Percentiles rank a stretch among this genome's conserved stretches.
Evolutionary conservation across 225 moss, liverwort and hornwort species (phyloP).

Genomic region (Thuidium tamariscinum): DNA sequence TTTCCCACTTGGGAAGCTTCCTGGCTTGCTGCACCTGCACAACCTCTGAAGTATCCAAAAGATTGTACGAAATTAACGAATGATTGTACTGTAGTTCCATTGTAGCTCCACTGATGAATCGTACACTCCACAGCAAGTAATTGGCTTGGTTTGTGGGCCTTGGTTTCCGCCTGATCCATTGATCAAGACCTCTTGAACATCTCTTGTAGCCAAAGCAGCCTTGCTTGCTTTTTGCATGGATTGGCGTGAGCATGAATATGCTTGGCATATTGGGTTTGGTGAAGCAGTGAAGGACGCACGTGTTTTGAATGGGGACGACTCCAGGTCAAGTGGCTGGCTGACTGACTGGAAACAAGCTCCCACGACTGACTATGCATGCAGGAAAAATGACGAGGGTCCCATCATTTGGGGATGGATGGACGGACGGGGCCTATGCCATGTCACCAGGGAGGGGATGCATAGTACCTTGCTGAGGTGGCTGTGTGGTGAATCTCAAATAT

Average conservation of each 20-base stretch:
- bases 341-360: background rate
- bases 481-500: background rate
- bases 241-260: background rate
- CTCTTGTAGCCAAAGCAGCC: background rate
- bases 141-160: background rate
- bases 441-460: background rate
- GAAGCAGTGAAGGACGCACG: background rate
- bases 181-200: too few relatives aligned
- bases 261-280: background rate
- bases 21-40: background rate
- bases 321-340: background rate
- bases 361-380: background rate
- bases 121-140: background rate
- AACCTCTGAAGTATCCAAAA: background rate
- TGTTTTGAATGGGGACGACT: background rate
- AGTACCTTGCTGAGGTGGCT: background rate
- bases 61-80: background rate
- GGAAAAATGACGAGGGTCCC: too few relatives aligned
- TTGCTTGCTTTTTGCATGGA: background rate
- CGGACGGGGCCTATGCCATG: background rate
- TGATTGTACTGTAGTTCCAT: too few relatives aligned
- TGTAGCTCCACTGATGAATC: background rate
- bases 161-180: too few relatives aligned
- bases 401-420: too few relatives aligned
- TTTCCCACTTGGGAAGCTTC: background rate